phyloP scores from a whole-genome alignment of 345 rosid species.

The Brassica juncea region DNA sequence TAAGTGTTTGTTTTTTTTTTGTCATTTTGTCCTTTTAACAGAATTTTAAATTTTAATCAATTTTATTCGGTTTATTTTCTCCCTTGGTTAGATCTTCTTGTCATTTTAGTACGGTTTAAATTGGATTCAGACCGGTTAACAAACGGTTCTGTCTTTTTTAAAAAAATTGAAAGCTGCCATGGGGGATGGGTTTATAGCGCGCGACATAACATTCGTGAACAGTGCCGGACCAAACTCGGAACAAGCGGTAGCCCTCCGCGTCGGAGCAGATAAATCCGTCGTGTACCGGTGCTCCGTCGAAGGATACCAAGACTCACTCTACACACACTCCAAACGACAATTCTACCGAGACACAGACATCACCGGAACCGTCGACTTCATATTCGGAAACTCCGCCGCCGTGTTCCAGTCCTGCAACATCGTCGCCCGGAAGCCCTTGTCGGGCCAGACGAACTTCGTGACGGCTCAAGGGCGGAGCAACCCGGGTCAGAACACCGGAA shows the following conservation, averaged over 20 bases:
- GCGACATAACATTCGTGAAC: constrained; percentile 62
- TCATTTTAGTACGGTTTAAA: neutral
- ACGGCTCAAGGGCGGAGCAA: constrained; percentile 68
- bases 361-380: constrained; percentile 62
- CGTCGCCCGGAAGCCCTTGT: constrained; percentile 45
- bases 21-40: neutral
- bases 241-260: constrained; percentile 71
- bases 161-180: constrained; percentile 41
- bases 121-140: constrained; percentile 1
- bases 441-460: constrained; percentile 53
- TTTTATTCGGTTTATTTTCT: neutral
- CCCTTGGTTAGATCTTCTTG: neutral
- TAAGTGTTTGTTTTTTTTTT: neutral
- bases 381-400: constrained; percentile 66
- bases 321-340: constrained; percentile 58
- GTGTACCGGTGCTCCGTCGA: constrained; percentile 47
- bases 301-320: constrained; percentile 68
- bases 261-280: constrained; percentile 55
- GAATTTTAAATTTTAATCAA: neutral
- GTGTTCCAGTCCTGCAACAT: constrained; percentile 63
- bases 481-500: constrained; percentile 61
- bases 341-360: constrained; percentile 55
- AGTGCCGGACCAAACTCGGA: constrained; percentile 57
- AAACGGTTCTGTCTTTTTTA: neutral
- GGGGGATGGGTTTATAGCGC: constrained; percentile 63